These are phyloP conservation scores for Corinectria fuckeliana DNA, from an alignment of 2,329 filamentous ascomycete species.

Conservation along the genomic window DNA sequence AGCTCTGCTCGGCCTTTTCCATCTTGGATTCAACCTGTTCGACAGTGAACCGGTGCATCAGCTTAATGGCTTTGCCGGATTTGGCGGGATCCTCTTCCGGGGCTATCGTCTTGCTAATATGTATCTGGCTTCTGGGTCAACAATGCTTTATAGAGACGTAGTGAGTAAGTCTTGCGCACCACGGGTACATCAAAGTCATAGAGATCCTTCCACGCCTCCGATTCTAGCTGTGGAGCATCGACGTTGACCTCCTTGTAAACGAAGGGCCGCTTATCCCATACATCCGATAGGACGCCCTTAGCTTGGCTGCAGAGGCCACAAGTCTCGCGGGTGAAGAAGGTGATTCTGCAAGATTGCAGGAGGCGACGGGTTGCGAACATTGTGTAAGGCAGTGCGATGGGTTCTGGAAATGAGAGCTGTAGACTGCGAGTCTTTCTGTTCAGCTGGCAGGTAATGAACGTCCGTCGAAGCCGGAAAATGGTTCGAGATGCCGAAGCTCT, in stretches of 20 bases:
- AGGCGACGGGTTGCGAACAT: slow-evolving; percentile 62
- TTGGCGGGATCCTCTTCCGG: slow-evolving; percentile 60
- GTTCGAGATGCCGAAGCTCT: slow-evolving; percentile 15
- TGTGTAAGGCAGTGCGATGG: slow-evolving; percentile 3
- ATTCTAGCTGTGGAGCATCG: slow-evolving; percentile 69
- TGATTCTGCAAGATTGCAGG: slow-evolving; percentile 68
- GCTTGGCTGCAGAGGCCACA: slow-evolving; percentile 76
- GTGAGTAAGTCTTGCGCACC: slow-evolving; percentile 52
- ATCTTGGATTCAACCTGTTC: slow-evolving; percentile 72
- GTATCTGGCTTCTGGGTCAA: slow-evolving; percentile 54
- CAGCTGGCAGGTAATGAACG: not conserved
- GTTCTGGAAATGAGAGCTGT: not conserved
- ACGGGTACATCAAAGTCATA: slow-evolving; percentile 87
- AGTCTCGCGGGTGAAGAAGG: slow-evolving; percentile 75
- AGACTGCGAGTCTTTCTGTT: not conserved
- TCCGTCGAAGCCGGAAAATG: slow-evolving; percentile 4
- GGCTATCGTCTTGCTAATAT: slow-evolving; percentile 64
- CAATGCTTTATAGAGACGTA: not conserved
- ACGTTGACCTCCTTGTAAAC: slow-evolving; percentile 75
- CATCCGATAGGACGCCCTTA: slow-evolving; percentile 69
- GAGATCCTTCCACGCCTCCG: slow-evolving; percentile 70
- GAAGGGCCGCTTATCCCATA: slow-evolving; percentile 72
- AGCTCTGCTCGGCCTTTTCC: slow-evolving; percentile 60
- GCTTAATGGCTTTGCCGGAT: slow-evolving; percentile 67
- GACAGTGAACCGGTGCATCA: slow-evolving; percentile 79